These are phyloP conservation scores for Jatropha curcas DNA, from an alignment of 345 rosid species.

Conservation along the genomic window DNA sequence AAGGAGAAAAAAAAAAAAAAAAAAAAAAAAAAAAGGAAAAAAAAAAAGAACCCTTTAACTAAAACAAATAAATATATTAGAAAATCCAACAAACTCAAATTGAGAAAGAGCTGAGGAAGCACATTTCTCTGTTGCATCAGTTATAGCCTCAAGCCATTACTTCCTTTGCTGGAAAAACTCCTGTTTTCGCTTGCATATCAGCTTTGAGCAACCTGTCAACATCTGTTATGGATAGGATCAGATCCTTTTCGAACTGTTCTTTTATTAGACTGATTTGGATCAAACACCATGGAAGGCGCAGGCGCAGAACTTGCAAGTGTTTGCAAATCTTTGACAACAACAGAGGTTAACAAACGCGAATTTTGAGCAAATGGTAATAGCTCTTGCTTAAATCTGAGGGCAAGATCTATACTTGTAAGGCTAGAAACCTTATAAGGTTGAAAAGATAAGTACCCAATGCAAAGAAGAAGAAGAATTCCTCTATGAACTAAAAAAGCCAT, in stretches of 20 bases:
- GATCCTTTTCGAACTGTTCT: conserved; percentile 73
- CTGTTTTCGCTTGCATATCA: conserved; percentile 1
- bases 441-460: conserved; percentile 36
- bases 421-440: conserved; percentile 41
- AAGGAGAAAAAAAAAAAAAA: too few relatives aligned
- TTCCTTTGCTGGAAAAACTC: conserved; percentile 24
- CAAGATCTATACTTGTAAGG: conserved; percentile 40
- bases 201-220: conserved; percentile 41
- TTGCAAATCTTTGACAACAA: conserved; percentile 33
- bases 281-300: conserved; percentile 51
- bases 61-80: conserved; percentile 28
- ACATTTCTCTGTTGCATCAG: conserved; percentile 21
- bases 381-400: conserved; percentile 42
- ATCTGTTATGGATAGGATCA: conserved; percentile 87
- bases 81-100: conserved; percentile 32
- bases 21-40: background rate
- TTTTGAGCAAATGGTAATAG: conserved; percentile 27
- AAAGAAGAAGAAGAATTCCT: conserved; percentile 41
- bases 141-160: conserved; percentile 24
- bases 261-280: conserved; percentile 62
- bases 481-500: conserved; percentile 42
- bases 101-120: conserved; percentile 15
- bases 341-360: conserved; percentile 43
- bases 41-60: conserved; percentile 1
- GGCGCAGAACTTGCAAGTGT: conserved; percentile 41